These are phyloP conservation scores for Euphorbia celastroides DNA, from an alignment of 441 rosid species.

Conservation along the genomic window DNA sequence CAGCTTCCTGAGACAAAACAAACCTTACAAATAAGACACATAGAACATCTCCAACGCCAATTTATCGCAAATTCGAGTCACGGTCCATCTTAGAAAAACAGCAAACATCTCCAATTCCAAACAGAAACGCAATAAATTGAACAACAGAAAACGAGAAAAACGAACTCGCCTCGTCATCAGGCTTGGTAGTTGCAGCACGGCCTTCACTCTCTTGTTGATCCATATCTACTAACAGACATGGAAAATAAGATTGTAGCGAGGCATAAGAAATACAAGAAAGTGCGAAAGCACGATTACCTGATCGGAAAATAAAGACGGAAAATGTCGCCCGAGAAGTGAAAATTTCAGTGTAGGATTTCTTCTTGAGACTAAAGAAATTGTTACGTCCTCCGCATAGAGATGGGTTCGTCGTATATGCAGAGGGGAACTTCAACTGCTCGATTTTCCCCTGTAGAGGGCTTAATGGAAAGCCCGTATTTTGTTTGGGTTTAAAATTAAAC, in stretches of 20 bases:
- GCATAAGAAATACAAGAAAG: neutral
- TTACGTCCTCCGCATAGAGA: too few species aligned
- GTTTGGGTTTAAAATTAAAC: neutral
- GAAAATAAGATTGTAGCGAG: neutral
- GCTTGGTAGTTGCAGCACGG: constrained; percentile 50
- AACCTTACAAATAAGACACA: neutral
- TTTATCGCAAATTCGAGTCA: neutral
- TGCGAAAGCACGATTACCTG: constrained; percentile 20
- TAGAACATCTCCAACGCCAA: neutral
- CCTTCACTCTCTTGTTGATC: constrained; percentile 67
- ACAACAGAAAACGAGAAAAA: neutral
- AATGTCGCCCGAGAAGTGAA: constrained; percentile 10
- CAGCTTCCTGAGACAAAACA: constrained; percentile 57
- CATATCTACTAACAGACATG: constrained; percentile 27
- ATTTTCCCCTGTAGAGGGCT: neutral
- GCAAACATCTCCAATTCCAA: neutral
- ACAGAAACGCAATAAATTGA: neutral
- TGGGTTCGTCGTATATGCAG: neutral
- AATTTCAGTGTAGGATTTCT: neutral
- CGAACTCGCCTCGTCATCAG: constrained; percentile 67
- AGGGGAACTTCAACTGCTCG: neutral
- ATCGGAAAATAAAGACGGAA: constrained; percentile 17
- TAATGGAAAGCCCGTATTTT: constrained; percentile 2
- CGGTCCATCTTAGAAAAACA: neutral
- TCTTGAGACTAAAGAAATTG: neutral